These are phyloP conservation scores for Leccinum pellstonianum DNA, from an alignment of 768 basidiomycete genomes.

Conservation along the genomic window DNA sequence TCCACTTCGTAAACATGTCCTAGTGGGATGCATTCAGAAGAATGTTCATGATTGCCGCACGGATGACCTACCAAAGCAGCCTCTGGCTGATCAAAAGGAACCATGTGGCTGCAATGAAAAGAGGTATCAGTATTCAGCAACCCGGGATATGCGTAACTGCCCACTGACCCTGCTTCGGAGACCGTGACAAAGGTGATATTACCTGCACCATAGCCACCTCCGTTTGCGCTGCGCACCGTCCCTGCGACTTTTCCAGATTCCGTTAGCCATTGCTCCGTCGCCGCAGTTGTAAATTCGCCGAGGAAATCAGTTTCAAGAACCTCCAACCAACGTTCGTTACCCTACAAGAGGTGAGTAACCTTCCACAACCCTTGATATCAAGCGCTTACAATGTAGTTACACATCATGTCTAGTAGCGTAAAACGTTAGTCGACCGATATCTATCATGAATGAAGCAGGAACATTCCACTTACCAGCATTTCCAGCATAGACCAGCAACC, in stretches of 20 bases:
- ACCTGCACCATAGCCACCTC: constrained; percentile 64
- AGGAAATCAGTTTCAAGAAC: constrained; percentile 60
- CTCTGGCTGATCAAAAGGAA: constrained; percentile 87
- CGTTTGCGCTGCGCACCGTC: constrained; percentile 67
- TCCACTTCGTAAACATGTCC: constrained; percentile 64
- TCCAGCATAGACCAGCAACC: constrained; percentile 87
- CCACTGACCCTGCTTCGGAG: constrained; percentile 72
- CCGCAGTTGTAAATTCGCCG: constrained; percentile 53
- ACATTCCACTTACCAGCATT: constrained; percentile 57
- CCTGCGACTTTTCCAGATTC: constrained; percentile 59
- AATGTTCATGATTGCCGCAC: neutral
- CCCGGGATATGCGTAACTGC: neutral
- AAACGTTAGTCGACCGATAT: constrained; percentile 14
- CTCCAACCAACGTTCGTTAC: constrained; percentile 76
- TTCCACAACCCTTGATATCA: neutral
- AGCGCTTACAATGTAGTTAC: constrained; percentile 68
- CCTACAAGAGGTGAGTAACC: constrained; percentile 37
- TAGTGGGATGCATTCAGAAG: constrained; percentile 22
- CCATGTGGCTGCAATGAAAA: constrained; percentile 69
- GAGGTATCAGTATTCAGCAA: constrained; percentile 3
- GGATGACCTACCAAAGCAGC: constrained; percentile 63
- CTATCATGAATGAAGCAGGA: neutral
- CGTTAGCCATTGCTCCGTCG: constrained; percentile 56
- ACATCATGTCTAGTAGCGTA: constrained; percentile 69
- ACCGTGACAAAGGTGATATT: constrained; percentile 82